These are phyloP conservation scores for Fagopyrum tataricum DNA, from an alignment of 148 eudicot genomes.

Conservation along the genomic window DNA sequence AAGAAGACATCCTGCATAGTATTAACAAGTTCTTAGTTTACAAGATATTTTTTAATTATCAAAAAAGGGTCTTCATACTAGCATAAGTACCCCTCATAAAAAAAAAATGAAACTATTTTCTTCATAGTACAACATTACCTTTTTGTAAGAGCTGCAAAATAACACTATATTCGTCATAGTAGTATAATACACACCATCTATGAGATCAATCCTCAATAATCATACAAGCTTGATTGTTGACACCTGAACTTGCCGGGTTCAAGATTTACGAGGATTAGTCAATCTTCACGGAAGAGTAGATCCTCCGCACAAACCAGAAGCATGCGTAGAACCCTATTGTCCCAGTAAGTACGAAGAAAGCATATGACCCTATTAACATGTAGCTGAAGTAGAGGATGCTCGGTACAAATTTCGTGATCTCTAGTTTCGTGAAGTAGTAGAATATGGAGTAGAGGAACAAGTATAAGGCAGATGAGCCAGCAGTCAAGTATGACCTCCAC, in stretches of 20 bases:
- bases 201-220: background rate
- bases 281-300: slow-evolving; percentile 41
- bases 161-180: background rate
- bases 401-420: slow-evolving; percentile 39
- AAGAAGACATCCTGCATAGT: no score
- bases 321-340: slow-evolving; percentile 37
- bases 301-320: slow-evolving; percentile 42
- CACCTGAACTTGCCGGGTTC: no score
- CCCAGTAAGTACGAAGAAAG: slow-evolving; percentile 38
- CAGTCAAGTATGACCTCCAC: slow-evolving; percentile 51
- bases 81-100: no score
- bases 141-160: background rate
- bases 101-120: no score
- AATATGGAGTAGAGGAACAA: slow-evolving; percentile 45
- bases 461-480: slow-evolving; percentile 44
- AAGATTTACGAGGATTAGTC: slow-evolving; percentile 24
- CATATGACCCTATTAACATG: slow-evolving; percentile 38
- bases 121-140: background rate
- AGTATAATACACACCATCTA: background rate
- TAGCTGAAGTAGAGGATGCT: slow-evolving; percentile 40
- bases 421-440: slow-evolving; percentile 45
- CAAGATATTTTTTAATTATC: no score
- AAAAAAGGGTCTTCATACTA: no score
- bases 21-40: no score
- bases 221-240: background rate